Conservation (phyloP, 73 alveolate species). For the Blepharisma stoltei region DNA sequence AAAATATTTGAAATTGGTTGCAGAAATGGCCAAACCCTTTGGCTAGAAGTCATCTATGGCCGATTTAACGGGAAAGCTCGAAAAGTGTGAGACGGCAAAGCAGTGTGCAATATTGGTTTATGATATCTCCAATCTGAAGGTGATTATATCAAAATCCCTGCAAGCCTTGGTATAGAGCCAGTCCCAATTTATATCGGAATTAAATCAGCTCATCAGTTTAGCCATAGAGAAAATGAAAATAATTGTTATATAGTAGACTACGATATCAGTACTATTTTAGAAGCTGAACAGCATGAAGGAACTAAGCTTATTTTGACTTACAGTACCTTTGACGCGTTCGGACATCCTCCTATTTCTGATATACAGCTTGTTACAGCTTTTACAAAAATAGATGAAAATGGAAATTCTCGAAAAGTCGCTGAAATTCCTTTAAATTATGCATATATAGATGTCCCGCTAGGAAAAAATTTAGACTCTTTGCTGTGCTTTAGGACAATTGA, state of each 20-base stretch:
- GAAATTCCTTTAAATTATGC: slow-evolving; percentile 5
- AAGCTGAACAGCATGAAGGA: slow-evolving; percentile 13
- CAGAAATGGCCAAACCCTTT: slow-evolving; percentile 13
- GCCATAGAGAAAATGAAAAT: slow-evolving; percentile 15
- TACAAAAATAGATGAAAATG: background rate
- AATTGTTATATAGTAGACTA: slow-evolving; percentile 11
- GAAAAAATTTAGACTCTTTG: slow-evolving; percentile 8
- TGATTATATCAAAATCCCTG: slow-evolving; percentile 14
- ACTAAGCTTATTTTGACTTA: background rate
- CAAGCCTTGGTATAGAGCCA: background rate
- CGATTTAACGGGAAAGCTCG: slow-evolving; percentile 19
- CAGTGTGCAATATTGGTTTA: background rate
- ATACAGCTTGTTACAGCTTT: slow-evolving; percentile 1
- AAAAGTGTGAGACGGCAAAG: background rate
- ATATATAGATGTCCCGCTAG: slow-evolving; percentile 14
- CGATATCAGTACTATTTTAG: slow-evolving; percentile 2
- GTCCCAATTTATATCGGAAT: background rate
- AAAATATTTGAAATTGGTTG: slow-evolving; percentile 4
- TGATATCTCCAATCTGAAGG: background rate
- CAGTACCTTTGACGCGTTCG: background rate
- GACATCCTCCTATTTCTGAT: slow-evolving; percentile 25
- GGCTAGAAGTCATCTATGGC: slow-evolving; percentile 30
- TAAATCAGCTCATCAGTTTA: background rate
- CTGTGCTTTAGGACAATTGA: slow-evolving; percentile 8
- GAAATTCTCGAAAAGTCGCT: slow-evolving; percentile 18